Percentiles rank a stretch among this genome's conserved stretches.
These are phyloP conservation scores for Pinus taeda DNA, from an alignment of 75 land plant species.

Conservation along the genomic window DNA sequence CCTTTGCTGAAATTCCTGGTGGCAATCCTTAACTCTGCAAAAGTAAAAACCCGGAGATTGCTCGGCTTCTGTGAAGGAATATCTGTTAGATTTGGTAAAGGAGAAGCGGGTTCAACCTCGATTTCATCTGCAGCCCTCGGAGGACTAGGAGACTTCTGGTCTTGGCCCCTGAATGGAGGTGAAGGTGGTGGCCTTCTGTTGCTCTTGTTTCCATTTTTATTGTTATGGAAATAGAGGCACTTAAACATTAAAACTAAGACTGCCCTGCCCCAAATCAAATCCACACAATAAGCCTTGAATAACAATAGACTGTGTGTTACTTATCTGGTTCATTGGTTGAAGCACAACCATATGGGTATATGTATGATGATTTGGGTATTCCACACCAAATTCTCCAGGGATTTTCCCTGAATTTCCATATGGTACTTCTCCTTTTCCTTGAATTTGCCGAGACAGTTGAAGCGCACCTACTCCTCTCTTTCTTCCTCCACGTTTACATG, in stretches of 20 bases:
- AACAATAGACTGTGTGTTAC: background rate
- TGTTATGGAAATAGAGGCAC: slow-evolving; percentile 1
- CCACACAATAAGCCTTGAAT: background rate
- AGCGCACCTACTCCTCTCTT: no score
- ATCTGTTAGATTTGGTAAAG: background rate
- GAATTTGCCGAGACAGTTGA: no score
- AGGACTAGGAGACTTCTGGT: background rate
- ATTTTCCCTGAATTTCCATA: no score
- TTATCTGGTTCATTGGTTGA: no score
- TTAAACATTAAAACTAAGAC: background rate
- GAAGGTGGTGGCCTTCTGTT: background rate
- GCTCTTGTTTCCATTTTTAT: background rate
- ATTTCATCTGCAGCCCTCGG: background rate
- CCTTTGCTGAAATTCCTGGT: slow-evolving; percentile 44
- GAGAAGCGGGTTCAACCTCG: background rate
- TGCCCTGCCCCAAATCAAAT: background rate
- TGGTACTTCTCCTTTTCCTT: no score
- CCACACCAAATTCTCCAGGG: no score
- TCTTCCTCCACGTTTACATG: no score
- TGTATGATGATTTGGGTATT: no score
- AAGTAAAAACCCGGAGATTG: slow-evolving; percentile 36
- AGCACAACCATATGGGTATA: no score
- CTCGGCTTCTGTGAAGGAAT: slow-evolving; percentile 20
- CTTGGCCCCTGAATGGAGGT: background rate
- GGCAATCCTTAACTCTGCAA: slow-evolving; percentile 36